Evolutionary conservation across 805 yeast species (phyloP), one percentile per base, ranked within the genome.

Genomic region (Pichia eremophila): DNA sequence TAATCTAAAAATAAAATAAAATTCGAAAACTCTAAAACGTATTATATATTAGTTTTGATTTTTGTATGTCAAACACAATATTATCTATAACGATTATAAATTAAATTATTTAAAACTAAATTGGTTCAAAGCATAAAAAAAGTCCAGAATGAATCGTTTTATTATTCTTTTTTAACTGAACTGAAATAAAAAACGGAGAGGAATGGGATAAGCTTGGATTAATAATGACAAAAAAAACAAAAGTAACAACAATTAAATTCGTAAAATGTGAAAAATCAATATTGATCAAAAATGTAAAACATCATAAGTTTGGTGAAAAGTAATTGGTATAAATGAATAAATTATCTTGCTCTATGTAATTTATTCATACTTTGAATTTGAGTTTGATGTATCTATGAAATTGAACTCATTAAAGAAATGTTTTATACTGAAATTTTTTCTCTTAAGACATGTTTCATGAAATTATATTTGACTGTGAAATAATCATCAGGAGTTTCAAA

Each of bases 381-480:
- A 11, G 32, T 29, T 11, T 29, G 32, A 12, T 12, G 36, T 34
- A 34, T 34, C 36, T 29, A 29, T 29, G 10, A 29, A 10, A 10
- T 29, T 10, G 14, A 4, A 8, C 8, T 5, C 10, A 29, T 29
- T 4, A 29, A 10, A 12, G 10, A 10, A 4, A 34, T n/a, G 2
- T 9, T 31, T 50, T 45, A 60, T 49, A 61, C 46, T 31, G 62
- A 53, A 27, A 63, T 48, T 46, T 63, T 64, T 42, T 63, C 69
- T 54, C 67, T 75, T 53, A 85, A 72, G 43, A 89, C 89, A 54
- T 78, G 80, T 65, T 83, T 83, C 52, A 85, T 84, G 53, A 76
- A 63, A 37, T 71, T 69, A 52, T 75, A 66, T 58, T 78, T 78
- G 51, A 75, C 72, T 40, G 68, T 70, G 51, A 74, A 72, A 48